These are phyloP conservation scores for Arachnopeziza araneosa DNA, from an alignment of 2,329 filamentous ascomycete species.

Conservation along the genomic window DNA sequence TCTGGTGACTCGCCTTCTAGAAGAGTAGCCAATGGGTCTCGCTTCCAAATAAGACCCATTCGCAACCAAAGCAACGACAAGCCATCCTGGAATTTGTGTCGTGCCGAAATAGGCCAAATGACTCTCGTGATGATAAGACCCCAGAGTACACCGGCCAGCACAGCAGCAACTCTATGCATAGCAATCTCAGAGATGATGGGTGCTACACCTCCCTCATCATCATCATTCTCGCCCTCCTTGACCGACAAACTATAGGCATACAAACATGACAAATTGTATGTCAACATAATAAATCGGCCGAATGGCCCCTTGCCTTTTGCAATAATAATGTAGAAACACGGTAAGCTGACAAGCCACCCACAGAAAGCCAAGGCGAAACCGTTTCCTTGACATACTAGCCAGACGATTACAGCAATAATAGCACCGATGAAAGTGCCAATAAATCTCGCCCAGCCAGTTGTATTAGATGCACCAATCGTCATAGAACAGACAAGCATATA, in stretches of 20 bases:
- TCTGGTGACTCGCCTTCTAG: slow-evolving; percentile 49
- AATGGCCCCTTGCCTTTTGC: slow-evolving; percentile 80
- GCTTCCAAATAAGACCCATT: slow-evolving; percentile 94
- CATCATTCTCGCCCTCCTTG: slow-evolving; percentile 72
- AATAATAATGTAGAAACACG: slow-evolving; percentile 86
- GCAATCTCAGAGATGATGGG: slow-evolving; percentile 86
- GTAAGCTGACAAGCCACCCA: slow-evolving; percentile 74
- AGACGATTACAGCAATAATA: slow-evolving; percentile 66
- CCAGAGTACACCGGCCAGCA: slow-evolving; percentile 84
- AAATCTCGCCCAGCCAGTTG: slow-evolving; percentile 81
- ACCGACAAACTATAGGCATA: slow-evolving; percentile 90
- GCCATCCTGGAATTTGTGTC: slow-evolving; percentile 82
- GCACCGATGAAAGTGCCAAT: slow-evolving; percentile 82
- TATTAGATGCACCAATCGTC: slow-evolving; percentile 95
- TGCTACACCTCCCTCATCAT: slow-evolving; percentile 79
- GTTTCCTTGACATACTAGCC: slow-evolving; percentile 71
- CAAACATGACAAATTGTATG: slow-evolving; percentile 90
- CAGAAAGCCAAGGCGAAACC: slow-evolving; percentile 70
- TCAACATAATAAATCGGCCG: slow-evolving; percentile 88
- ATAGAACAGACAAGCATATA: slow-evolving; percentile 99
- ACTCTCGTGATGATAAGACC: slow-evolving; percentile 83
- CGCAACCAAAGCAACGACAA: slow-evolving; percentile 88
- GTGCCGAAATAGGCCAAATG: slow-evolving; percentile 90
- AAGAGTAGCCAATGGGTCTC: slow-evolving; percentile 76
- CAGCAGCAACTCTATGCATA: slow-evolving; percentile 79